A percentile compares a stretch with the other conserved stretches of the same genome.
Evolutionary conservation across 2,329 filamentous ascomycete species (phyloP).

Genomic region (Cladosporium sp.): DNA sequence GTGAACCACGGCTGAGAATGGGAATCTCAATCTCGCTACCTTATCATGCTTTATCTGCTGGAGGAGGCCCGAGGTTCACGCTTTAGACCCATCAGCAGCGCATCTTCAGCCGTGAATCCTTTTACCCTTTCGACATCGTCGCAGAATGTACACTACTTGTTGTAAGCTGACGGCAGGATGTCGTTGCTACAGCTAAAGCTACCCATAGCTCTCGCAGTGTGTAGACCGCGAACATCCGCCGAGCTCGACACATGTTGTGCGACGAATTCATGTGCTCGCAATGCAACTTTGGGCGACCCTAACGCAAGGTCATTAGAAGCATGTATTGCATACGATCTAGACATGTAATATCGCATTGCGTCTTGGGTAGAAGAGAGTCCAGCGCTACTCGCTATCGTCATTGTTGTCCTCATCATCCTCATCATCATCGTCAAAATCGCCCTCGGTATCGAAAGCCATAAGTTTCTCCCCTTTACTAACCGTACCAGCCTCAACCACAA

Average conservation of each 20-base stretch:
- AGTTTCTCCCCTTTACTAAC: slow-evolving; percentile 61
- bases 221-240: too few species aligned
- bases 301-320: background rate
- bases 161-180: background rate
- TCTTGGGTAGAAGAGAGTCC: background rate
- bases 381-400: slow-evolving; percentile 2
- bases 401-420: slow-evolving; percentile 22
- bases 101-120: too few species aligned
- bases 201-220: too few species aligned
- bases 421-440: slow-evolving; percentile 23
- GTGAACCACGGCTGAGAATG: too few species aligned
- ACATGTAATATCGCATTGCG: background rate
- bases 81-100: background rate
- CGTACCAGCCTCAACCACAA: slow-evolving; percentile 75
- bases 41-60: too few species aligned
- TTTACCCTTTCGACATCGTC: too few species aligned
- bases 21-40: too few species aligned
- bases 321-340: background rate
- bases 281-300: too few species aligned
- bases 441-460: slow-evolving; percentile 44
- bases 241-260: too few species aligned
- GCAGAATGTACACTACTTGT: background rate
- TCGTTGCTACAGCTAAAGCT: background rate
- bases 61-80: background rate
- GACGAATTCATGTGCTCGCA: too few species aligned